Percentiles rank a stretch among this genome's conserved stretches.
These are phyloP conservation scores for Naganishia vaughanmartiniae DNA, from an alignment of 768 basidiomycete species.

Conservation along the genomic window DNA sequence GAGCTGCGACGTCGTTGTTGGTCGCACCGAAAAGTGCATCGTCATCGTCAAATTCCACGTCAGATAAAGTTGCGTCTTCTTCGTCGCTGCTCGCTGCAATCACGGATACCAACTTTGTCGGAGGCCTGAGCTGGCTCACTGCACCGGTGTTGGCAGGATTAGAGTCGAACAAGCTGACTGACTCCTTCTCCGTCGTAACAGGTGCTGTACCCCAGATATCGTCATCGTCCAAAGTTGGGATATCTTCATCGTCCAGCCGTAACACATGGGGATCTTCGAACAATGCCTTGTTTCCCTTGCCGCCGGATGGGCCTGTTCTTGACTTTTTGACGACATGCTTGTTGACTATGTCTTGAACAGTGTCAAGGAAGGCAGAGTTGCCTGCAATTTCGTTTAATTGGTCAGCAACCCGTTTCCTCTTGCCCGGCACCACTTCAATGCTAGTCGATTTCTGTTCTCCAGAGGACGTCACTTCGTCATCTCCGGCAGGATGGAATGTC, in stretches of 20 bases:
- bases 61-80: not conserved
- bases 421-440: not conserved
- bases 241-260: not conserved
- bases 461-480: not conserved
- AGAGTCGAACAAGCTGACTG: constrained; percentile 23
- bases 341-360: constrained; percentile 4
- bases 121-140: not conserved
- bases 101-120: not conserved
- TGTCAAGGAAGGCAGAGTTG: constrained; percentile 9
- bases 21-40: constrained; percentile 12
- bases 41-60: constrained; percentile 22
- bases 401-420: constrained; percentile 15
- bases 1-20: not conserved
- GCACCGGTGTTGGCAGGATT: not conserved
- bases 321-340: not conserved
- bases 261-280: not conserved
- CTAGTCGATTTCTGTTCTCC: not conserved
- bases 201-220: constrained; percentile 27
- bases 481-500: not conserved
- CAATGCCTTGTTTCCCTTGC: not conserved
- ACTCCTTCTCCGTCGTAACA: constrained; percentile 6
- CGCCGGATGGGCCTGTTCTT: not conserved
- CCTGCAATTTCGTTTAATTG: constrained; percentile 9
- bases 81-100: not conserved
- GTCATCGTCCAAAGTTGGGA: constrained; percentile 25